Evolutionary conservation across 2,329 filamentous ascomycete genomes (phyloP), one percentile per base, ranked within the genome.

Genomic region (Plectosphaerella cucumerina): DNA sequence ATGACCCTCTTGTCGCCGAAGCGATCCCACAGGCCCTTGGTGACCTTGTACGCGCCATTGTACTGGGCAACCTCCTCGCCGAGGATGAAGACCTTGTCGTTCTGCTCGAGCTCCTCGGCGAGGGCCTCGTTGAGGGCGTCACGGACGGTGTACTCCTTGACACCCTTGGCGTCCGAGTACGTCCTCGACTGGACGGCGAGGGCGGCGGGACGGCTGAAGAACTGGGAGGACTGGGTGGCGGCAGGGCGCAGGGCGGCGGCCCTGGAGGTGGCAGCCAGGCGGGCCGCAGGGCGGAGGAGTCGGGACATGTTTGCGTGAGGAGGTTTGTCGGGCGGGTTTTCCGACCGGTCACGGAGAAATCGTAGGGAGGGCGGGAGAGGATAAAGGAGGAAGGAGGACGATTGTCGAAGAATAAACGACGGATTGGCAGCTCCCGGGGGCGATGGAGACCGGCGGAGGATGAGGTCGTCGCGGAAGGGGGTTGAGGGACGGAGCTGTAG

Each of bases 1-100:
- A 99, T 99, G 62, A 99, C 89, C 70, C 94, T 84, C 83, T 93
- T 95, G 57, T 96, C 92, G 63, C 94, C 94, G 71, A 99, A 99
- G 65, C 93, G 89, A 76, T 99, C 94, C 65, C 97, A 74, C 58
- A 99, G 84, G 62, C 94, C 94, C 81, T 96, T 97, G 66, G 94
- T 99, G 69, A 99, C 93, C 79, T 99, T 99, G 85, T 99, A 99
- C 68, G 93, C 93, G 80, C 94, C 94, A 73, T 99, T 99, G 81
- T 99, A 99, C 77, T 99, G 94, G 65, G 94, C 94, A 67, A 99
- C 94, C 78, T 99, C 94, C 81, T 99, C 94, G 65, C 94, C 94
- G 53, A 99, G 73, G 61, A 99, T 77, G 72, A 97, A 99, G 63
- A 97, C 92, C 81, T 97, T 97, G 58, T 87, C 81, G 74, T 99